Evolutionary conservation across 1,284 basidiomycete species (phyloP).

Genomic region (Porodaedalea pini): DNA sequence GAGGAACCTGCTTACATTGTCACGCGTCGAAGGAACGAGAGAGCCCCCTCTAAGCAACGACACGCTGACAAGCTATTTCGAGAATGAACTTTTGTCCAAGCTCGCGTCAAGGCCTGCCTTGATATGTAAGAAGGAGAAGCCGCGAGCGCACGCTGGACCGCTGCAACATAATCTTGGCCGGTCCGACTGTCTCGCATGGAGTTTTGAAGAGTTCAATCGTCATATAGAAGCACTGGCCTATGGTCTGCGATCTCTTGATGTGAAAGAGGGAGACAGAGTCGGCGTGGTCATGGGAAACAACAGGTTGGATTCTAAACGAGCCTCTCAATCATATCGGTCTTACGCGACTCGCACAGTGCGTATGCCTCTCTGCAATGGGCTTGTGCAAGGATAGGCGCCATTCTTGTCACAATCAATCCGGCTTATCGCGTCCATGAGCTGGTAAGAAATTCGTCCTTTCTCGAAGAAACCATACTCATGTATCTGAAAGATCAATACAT

Average conservation of each 20-base stretch:
- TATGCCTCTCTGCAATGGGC: slow-evolving; percentile 85
- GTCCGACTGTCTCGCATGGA: slow-evolving; percentile 63
- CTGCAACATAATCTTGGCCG: slow-evolving; percentile 44
- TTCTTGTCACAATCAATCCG: slow-evolving; percentile 79
- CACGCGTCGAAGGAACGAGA: slow-evolving; percentile 55
- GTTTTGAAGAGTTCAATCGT: slow-evolving; percentile 65
- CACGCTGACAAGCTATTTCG: slow-evolving; percentile 67
- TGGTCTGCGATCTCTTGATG: slow-evolving; percentile 67
- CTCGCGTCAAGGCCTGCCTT: slow-evolving; percentile 58
- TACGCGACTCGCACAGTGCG: slow-evolving; percentile 42
- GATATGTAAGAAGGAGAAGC: slow-evolving; percentile 58
- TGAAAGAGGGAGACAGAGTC: slow-evolving; percentile 75
- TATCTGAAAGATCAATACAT: slow-evolving; percentile 46
- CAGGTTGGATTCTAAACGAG: slow-evolving; percentile 44
- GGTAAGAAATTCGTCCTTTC: slow-evolving; percentile 35
- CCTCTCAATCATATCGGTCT: not conserved
- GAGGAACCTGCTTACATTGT: slow-evolving; percentile 31
- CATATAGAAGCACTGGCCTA: slow-evolving; percentile 67
- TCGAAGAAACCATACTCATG: not conserved
- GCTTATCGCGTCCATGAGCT: slow-evolving; percentile 74
- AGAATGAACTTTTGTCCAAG: slow-evolving; percentile 47
- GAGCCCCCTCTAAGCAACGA: slow-evolving; percentile 55
- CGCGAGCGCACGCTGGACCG: slow-evolving; percentile 59
- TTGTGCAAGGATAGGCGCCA: slow-evolving; percentile 73
- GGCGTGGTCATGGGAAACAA: slow-evolving; percentile 82